Evolutionary conservation across 768 basidiomycete genomes (phyloP).

Genomic region (Lyophyllum atratum): DNA sequence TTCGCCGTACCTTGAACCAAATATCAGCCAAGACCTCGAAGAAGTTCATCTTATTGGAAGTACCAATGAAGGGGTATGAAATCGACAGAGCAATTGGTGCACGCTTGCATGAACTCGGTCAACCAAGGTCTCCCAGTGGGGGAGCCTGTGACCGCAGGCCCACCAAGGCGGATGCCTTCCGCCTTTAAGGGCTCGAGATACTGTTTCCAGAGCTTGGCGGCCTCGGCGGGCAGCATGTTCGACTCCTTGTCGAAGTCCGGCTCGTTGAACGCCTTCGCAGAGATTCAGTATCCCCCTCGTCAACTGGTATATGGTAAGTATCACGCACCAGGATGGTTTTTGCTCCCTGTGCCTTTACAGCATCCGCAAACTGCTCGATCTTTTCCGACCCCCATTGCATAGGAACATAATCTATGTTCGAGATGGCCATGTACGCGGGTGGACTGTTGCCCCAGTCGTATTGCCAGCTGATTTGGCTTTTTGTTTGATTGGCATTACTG

Average conservation of each 20-base stretch:
- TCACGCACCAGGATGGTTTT: conserved; percentile 45
- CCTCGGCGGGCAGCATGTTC: conserved; percentile 44
- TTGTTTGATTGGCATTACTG: conserved; percentile 44
- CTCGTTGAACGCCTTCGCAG: conserved; percentile 37
- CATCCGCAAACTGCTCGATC: conserved; percentile 38
- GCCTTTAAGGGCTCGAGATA: conserved; percentile 57
- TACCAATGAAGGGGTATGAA: conserved; percentile 54
- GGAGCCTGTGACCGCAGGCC: conserved; percentile 57
- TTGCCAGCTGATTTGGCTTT: conserved; percentile 46
- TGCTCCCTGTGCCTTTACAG: conserved; percentile 47
- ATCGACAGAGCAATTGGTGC: conserved; percentile 49
- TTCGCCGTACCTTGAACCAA: conserved; percentile 53
- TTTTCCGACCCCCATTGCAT: conserved; percentile 54
- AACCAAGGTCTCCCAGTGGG: conserved; percentile 58
- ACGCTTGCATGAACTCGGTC: conserved; percentile 51
- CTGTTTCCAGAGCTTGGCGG: conserved; percentile 58
- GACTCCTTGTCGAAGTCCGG: conserved; percentile 60
- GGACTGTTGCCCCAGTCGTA: conserved; percentile 56
- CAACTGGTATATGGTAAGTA: neutral
- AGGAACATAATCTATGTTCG: conserved; percentile 48
- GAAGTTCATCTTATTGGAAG: conserved; percentile 1
- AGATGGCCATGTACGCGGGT: conserved; percentile 42
- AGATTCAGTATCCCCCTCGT: conserved; percentile 42
- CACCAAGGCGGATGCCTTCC: conserved; percentile 52
- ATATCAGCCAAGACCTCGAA: conserved; percentile 29